Evolutionary conservation across 1,139 yeast species (phyloP).

Genomic region (Yamadazyma jaroonii): DNA sequence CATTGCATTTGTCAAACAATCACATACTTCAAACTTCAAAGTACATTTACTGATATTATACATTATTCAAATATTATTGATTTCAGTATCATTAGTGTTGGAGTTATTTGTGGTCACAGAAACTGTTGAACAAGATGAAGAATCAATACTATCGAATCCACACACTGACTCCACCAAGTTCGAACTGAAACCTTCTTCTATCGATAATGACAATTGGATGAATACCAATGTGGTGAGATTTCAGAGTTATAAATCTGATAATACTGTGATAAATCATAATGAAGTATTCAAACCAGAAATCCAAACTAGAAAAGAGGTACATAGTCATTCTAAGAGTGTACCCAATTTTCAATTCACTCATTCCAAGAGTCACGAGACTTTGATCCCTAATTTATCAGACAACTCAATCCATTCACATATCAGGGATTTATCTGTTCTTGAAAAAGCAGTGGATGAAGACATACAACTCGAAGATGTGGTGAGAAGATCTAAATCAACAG

Average conservation of each 20-base stretch:
- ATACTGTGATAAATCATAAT: neutral
- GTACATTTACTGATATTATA: slow-evolving; percentile 2
- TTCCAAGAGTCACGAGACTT: slow-evolving; percentile 12
- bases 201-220: slow-evolving; percentile 16
- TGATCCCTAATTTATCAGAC: slow-evolving; percentile 15
- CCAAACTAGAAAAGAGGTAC: slow-evolving; percentile 1
- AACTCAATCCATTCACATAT: slow-evolving; percentile 9
- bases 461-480: slow-evolving; percentile 8
- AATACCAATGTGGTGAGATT: slow-evolving; percentile 7
- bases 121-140: slow-evolving; percentile 1
- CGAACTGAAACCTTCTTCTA: slow-evolving; percentile 4
- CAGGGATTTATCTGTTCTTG: neutral
- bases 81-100: neutral
- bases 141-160: slow-evolving; percentile 3
- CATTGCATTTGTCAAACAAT: slow-evolving; percentile 1
- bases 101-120: neutral
- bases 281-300: neutral
- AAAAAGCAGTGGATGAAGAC: neutral
- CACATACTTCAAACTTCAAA: neutral
- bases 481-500: slow-evolving; percentile 27
- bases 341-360: slow-evolving; percentile 6
- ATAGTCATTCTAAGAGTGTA: slow-evolving; percentile 7
- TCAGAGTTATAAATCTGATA: neutral
- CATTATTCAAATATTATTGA: slow-evolving; percentile 3
- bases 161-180: slow-evolving; percentile 1